phyloP scores from a whole-genome alignment of 176 grass and related monocot species.

The Zoysia pacifica region DNA sequence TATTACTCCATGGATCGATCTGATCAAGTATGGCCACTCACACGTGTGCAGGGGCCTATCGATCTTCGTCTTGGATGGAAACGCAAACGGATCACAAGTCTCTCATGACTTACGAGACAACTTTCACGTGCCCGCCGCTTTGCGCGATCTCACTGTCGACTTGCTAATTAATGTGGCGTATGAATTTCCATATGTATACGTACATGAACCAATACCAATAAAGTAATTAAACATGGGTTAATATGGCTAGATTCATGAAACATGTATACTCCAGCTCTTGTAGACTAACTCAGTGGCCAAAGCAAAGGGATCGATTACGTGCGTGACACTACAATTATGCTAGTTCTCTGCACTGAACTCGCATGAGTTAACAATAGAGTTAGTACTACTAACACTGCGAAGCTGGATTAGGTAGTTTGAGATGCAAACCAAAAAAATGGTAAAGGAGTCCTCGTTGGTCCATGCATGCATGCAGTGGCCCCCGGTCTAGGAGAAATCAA shows the following conservation, averaged over 20 bases:
- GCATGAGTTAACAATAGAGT: neutral
- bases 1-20: no score
- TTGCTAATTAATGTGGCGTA: neutral
- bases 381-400: neutral
- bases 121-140: constrained; percentile 28
- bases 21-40: constrained; percentile 28
- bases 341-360: neutral
- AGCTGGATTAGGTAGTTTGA: constrained; percentile 42
- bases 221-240: neutral
- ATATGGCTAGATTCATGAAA: no score
- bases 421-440: constrained; percentile 34
- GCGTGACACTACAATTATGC: neutral
- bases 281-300: neutral
- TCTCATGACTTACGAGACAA: constrained; percentile 3
- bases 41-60: constrained; percentile 45
- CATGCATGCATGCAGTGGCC: constrained; percentile 19
- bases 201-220: neutral
- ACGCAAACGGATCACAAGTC: neutral
- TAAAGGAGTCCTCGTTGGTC: neutral
- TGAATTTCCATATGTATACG: neutral
- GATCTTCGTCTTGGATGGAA: constrained; percentile 14
- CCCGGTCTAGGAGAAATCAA: constrained; percentile 69
- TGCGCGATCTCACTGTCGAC: neutral
- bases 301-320: neutral
- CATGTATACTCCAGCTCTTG: neutral